A percentile compares a stretch with the other conserved stretches of the same genome.
phyloP scores from a whole-genome alignment of 1,139 yeast species.

The Scheffersomyces cryptocercus region DNA sequence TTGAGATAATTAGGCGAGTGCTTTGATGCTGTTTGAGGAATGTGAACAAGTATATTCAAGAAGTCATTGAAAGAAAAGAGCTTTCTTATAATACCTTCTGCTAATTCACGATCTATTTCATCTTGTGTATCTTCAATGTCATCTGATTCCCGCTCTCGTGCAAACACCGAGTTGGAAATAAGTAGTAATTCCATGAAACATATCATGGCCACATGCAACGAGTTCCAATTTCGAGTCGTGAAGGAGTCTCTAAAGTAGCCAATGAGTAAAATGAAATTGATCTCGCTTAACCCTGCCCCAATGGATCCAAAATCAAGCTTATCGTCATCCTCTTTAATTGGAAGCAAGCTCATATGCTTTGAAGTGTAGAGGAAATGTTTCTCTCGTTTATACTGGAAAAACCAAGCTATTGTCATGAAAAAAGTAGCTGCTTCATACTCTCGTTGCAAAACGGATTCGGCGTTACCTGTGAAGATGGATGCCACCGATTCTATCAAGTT shows the following conservation, averaged over 20 bases:
- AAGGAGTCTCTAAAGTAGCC: constrained; percentile 56
- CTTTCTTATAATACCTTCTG: constrained; percentile 49
- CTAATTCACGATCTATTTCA: constrained; percentile 47
- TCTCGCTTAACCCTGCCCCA: constrained; percentile 66
- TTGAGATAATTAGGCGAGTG: constrained; percentile 66
- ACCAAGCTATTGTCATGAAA: constrained; percentile 72
- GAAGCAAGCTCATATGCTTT: background rate
- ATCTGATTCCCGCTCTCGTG: constrained; percentile 24
- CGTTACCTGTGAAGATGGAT: constrained; percentile 39
- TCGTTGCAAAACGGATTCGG: constrained; percentile 39
- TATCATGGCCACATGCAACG: constrained; percentile 70
- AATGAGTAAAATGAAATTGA: constrained; percentile 61
- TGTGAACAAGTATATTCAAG: constrained; percentile 54
- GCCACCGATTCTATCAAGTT: constrained; percentile 57
- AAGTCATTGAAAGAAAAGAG: constrained; percentile 67
- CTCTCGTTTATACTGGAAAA: constrained; percentile 43
- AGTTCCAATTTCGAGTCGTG: constrained; percentile 53
- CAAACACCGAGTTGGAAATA: constrained; percentile 53
- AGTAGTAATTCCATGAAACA: constrained; percentile 67
- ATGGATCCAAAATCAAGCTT: constrained; percentile 58
- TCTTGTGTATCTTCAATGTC: constrained; percentile 53
- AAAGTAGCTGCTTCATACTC: constrained; percentile 47
- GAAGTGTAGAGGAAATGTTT: background rate
- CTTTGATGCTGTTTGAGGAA: constrained; percentile 67
- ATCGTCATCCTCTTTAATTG: constrained; percentile 18